A percentile compares a stretch with the other conserved stretches of the same genome.
phyloP scores from a whole-genome alignment of 495 filamentous ascomycete genomes.

The Annulohypoxylon maeteangense region DNA sequence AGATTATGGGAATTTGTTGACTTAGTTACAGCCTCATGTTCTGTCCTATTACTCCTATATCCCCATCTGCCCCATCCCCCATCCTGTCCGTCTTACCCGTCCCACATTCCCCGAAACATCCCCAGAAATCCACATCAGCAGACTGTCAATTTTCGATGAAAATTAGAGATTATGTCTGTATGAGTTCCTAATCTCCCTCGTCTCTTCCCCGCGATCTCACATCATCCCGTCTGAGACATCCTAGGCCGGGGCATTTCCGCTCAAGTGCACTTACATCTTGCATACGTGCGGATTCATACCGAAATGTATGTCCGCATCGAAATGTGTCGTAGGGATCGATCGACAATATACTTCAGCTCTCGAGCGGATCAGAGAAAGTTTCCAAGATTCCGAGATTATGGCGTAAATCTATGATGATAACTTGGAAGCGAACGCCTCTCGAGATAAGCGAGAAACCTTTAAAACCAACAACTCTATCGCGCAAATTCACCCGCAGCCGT shows the following conservation, averaged over 20 bases:
- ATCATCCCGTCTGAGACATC: background rate
- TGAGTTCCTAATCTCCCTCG: background rate
- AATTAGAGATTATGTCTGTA: background rate
- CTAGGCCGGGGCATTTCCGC: background rate
- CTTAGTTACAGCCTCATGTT: slow-evolving; percentile 2
- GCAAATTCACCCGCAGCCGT: slow-evolving; percentile 14
- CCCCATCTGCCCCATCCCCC: too few relatives aligned
- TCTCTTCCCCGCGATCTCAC: slow-evolving; percentile 5
- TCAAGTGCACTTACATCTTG: background rate
- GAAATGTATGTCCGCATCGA: background rate
- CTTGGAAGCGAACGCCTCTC: slow-evolving; percentile 32
- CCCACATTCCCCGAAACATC: slow-evolving; percentile 10
- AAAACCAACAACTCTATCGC: background rate
- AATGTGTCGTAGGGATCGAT: background rate
- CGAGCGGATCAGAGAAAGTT: background rate
- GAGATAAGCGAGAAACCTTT: slow-evolving; percentile 39
- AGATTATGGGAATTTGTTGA: slow-evolving; percentile 9
- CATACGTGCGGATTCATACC: background rate
- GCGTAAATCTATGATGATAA: background rate
- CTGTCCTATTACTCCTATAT: background rate
- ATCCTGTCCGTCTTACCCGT: too few relatives aligned
- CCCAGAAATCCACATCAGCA: slow-evolving; percentile 1
- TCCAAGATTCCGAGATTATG: background rate
- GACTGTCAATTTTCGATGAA: background rate
- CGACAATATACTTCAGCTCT: slow-evolving; percentile 1